Evolutionary conservation across 805 yeast species (phyloP).

Genomic region (Diddensiella santjacobensis): DNA sequence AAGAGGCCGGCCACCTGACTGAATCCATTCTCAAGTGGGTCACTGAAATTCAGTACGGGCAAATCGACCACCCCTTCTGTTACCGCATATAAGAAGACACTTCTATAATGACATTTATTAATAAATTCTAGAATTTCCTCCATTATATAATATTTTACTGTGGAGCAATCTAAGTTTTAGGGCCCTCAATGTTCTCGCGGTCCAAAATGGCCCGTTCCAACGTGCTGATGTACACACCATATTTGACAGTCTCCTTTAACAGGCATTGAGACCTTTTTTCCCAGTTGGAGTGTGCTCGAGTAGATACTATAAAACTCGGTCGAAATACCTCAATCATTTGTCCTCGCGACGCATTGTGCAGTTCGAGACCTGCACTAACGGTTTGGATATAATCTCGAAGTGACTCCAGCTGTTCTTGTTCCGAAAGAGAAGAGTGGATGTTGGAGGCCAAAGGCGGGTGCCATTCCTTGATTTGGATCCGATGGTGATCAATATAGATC

Average conservation of each 20-base stretch:
- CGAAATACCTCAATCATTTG: constrained; percentile 35
- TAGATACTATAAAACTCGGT: constrained; percentile 19
- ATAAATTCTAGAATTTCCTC: no score
- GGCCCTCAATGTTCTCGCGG: background rate
- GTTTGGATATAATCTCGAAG: constrained; percentile 39
- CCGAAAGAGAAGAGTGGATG: constrained; percentile 26
- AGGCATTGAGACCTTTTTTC: constrained; percentile 28
- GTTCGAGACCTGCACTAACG: constrained; percentile 38
- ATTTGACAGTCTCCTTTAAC: constrained; percentile 27
- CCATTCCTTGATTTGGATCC: constrained; percentile 31
- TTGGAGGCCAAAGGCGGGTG: constrained; percentile 29
- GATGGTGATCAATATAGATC: constrained; percentile 18
- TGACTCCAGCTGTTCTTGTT: constrained; percentile 38
- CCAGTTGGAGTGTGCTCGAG: constrained; percentile 33
- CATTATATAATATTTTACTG: no score
- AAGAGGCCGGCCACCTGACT: constrained; percentile 62
- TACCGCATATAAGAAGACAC: background rate
- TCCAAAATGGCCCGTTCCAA: constrained; percentile 25
- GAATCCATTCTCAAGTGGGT: constrained; percentile 80
- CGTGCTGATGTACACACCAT: constrained; percentile 25
- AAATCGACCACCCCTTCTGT: constrained; percentile 50
- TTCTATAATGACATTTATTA: no score
- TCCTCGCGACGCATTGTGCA: constrained; percentile 41
- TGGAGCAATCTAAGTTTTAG: no score
- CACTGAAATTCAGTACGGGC: constrained; percentile 85